phyloP scores from a whole-genome alignment of 257 asterid species.

The Dorcoceras hygrometricum region DNA sequence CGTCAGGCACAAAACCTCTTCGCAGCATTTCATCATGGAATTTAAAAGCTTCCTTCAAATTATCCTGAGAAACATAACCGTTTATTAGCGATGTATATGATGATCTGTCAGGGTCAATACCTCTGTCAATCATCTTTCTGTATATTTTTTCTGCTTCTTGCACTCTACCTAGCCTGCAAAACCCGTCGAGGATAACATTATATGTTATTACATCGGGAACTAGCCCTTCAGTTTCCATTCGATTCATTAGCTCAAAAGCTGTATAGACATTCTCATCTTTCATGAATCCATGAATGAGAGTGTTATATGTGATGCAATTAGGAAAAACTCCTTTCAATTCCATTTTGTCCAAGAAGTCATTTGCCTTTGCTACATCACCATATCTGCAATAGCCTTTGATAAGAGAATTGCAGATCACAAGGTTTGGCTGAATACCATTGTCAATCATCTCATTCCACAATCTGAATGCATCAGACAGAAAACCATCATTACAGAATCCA shows the following conservation, averaged over 20 bases:
- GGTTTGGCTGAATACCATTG: constrained; percentile 46
- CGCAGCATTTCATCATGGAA: constrained; percentile 72
- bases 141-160: constrained; percentile 51
- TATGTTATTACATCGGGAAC: constrained; percentile 54
- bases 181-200: constrained; percentile 54
- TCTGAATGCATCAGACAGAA: constrained; percentile 46
- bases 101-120: constrained; percentile 49
- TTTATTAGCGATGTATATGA: constrained; percentile 56
- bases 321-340: constrained; percentile 45
- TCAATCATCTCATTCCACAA: constrained; percentile 72
- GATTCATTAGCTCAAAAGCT: constrained; percentile 46
- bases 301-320: constrained; percentile 55
- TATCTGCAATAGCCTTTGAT: constrained; percentile 69
- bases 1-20: constrained; percentile 71
- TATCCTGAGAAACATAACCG: constrained; percentile 56
- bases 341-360: constrained; percentile 53
- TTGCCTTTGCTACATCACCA: constrained; percentile 45
- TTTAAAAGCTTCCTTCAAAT: constrained; percentile 62
- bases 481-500: constrained; percentile 57
- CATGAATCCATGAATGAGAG: constrained; percentile 65
- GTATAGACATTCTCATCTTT: constrained; percentile 51
- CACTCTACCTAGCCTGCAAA: constrained; percentile 63
- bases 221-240: constrained; percentile 51
- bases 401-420: constrained; percentile 60
- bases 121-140: constrained; percentile 44